Conservation (phyloP, 192 early-diverging fungal genomes). For the Coemansia sp. region DNA sequence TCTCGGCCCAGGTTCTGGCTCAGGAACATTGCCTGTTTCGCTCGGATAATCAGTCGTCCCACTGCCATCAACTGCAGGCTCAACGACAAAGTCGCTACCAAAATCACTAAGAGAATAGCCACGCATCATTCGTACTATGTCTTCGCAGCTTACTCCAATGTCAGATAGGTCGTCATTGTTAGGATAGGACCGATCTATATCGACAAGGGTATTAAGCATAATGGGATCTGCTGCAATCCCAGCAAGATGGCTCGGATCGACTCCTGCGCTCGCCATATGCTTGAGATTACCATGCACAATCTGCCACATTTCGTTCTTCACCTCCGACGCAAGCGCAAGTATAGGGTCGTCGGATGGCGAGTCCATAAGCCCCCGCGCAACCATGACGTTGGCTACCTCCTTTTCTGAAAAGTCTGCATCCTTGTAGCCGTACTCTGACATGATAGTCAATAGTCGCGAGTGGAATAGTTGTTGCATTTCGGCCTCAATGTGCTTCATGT, state of each 20-base stretch:
- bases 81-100: not conserved
- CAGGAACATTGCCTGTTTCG: not conserved
- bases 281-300: constrained; percentile 34
- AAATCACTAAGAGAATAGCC: constrained; percentile 11
- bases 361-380: constrained; percentile 28
- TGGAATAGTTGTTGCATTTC: constrained; percentile 36
- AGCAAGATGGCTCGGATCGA: constrained; percentile 22
- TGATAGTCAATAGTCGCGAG: constrained; percentile 30
- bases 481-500: constrained; percentile 28
- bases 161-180: constrained; percentile 8
- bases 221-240: constrained; percentile 25
- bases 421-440: constrained; percentile 38
- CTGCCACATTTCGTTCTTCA: constrained; percentile 34
- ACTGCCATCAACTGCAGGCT: not conserved
- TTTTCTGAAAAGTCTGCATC: constrained; percentile 19
- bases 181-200: constrained; percentile 15
- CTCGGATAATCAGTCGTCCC: not conserved
- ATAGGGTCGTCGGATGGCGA: constrained; percentile 30
- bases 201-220: constrained; percentile 17
- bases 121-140: constrained; percentile 14
- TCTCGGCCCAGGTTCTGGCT: not conserved
- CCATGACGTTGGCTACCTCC: constrained; percentile 35
- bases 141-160: constrained; percentile 7
- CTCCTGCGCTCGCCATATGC: constrained; percentile 21
- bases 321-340: constrained; percentile 34